Evolutionary conservation across 768 basidiomycete genomes (phyloP), one percentile per base, ranked within the genome.

Genomic region (Rhizopogon vinicolor): DNA sequence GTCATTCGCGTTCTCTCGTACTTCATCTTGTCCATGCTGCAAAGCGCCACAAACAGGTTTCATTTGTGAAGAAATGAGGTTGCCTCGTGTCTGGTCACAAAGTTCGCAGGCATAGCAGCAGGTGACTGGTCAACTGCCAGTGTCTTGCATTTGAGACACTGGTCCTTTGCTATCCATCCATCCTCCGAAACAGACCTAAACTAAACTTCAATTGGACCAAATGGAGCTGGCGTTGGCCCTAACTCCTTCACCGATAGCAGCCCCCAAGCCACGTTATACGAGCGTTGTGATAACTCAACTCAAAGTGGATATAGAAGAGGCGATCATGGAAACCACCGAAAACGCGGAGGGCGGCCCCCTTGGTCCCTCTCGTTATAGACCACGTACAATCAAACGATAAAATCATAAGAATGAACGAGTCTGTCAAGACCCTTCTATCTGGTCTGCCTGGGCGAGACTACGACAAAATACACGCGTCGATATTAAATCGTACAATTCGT

Each of bases 41-140:
- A 44, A 53, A 54, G 58, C 31, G 28, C 35, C 54, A 52, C 43
- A 18, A 53, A 55, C 35, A 50, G 61, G 55, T 57, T 60, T 58
- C 44, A 68, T 58, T 31, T 43, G 28, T 42, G 44, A 25, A 45
- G 56, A 33, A 68, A 69, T 56, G 68, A 65, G 68, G 68, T 22
- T 52, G 10, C 68, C 69, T 65, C 68, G 65, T 69, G 43, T 29
- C 25, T 4, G 4, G 25, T 25, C 46, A 52, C 51, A 35, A 54
- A 60, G 31, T 55, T 55, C 28, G 51, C 50, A 51, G 39, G 57
- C 54, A 45, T 16, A 49, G 52, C 13, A 44, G 43, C 22, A 28
- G 46, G 46, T 48, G 46, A 48, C 46, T 13, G 31, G 31, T 12
- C 12, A 8, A 33, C 12, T 35, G 46, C 8, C 46, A 48, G 46